Conservation (phyloP, 1,284 basidiomycete genomes). For the Hemileia vastatrix region DNA sequence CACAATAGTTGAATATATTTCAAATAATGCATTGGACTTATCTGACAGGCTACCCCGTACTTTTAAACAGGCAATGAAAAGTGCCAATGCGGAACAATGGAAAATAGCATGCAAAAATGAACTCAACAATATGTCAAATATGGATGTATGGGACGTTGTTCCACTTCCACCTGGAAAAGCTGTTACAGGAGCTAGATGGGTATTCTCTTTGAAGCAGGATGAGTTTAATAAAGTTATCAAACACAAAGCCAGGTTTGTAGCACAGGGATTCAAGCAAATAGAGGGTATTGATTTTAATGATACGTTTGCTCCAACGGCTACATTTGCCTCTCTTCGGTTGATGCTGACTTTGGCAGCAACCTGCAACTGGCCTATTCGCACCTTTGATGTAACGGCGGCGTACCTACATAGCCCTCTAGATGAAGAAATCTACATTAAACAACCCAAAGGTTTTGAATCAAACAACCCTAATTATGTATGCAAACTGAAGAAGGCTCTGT, state of each 20-base stretch:
- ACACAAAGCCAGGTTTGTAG: conserved; percentile 1
- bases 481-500: background rate
- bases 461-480: background rate
- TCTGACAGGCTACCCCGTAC: background rate
- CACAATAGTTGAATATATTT: too few relatives aligned
- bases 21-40: too few relatives aligned
- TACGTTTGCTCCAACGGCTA: background rate
- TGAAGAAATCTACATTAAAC: background rate
- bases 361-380: background rate
- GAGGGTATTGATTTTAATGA: conserved; percentile 7
- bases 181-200: background rate
- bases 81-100: background rate
- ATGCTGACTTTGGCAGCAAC: background rate
- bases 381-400: background rate
- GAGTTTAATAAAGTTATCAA: background rate
- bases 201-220: conserved; percentile 6
- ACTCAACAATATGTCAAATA: background rate
- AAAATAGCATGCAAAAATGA: conserved; percentile 5
- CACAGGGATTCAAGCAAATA: conserved; percentile 7
- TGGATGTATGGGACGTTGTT: background rate
- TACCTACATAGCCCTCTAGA: background rate
- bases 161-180: background rate
- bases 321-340: background rate
- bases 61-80: background rate
- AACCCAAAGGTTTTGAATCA: background rate